phyloP scores from a whole-genome alignment of 2,329 filamentous ascomycete species.

The Trichoderma pleuroti region DNA sequence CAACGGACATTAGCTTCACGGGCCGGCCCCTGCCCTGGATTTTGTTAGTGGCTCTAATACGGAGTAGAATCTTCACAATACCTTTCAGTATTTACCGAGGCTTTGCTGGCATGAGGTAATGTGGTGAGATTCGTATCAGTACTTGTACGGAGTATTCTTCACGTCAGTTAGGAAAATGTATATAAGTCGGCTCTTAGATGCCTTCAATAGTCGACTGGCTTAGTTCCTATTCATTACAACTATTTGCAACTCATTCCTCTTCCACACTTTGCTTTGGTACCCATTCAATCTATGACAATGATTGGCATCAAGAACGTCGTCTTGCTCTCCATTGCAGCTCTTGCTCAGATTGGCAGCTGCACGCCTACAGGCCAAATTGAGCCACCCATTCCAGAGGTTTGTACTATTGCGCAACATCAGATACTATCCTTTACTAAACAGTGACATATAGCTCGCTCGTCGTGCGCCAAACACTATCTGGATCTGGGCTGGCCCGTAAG shows the following conservation, averaged over 20 bases:
- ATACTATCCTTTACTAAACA: background rate
- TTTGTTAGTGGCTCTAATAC: too few relatives aligned
- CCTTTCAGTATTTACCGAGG: background rate
- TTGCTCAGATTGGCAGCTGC: constrained; percentile 9
- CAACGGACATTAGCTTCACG: background rate
- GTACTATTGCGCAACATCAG: background rate
- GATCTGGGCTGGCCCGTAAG: constrained; percentile 11
- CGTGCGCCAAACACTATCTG: constrained; percentile 7
- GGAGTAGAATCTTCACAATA: background rate
- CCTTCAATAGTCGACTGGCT: background rate
- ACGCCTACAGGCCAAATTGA: background rate
- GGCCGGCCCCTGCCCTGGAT: background rate
- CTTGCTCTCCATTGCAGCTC: constrained; percentile 9
- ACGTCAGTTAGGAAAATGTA: background rate
- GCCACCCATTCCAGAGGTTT: constrained; percentile 5
- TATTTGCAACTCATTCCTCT: background rate
- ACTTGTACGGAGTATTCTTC: background rate
- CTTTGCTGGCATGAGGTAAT: background rate
- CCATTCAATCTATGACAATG: background rate
- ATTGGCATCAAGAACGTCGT: background rate
- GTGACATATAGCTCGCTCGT: background rate
- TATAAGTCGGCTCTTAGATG: background rate
- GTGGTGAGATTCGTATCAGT: background rate
- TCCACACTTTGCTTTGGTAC: background rate
- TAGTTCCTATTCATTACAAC: background rate